Base-by-base conservation (phyloP, 2,329 filamentous ascomycete genomes). In the Ascochyta pisi region DNA sequence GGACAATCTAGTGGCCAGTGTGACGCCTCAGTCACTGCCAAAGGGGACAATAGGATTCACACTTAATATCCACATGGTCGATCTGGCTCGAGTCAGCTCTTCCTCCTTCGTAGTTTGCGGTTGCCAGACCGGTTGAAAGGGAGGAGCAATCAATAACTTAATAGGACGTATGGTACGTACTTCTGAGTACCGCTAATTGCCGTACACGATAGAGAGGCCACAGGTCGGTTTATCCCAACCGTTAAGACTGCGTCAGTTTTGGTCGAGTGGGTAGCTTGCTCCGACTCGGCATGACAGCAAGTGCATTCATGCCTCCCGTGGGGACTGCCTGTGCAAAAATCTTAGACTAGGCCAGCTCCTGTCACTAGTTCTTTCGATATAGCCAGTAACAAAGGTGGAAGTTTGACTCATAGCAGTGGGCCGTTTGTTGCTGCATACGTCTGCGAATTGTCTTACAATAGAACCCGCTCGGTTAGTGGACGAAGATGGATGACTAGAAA, bases 31-130 rank as follows among this genome's bases (percentile, higher is more conserved):
- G 1, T 22, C 85, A 0, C 82, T 84, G 2, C 86, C 86, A 3
- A 89, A 74, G 0, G 85, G 88, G 24, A 86, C 82, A 39, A 89
- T 81, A 19, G 89, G 79, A 67, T 89, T 89, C 6, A 87, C 83
- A 0, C 83, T 86, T 1, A 85, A 88, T 2, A 85, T 81, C 0
- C 82, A 84, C 1, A 88, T 85, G 10, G 85, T 85, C 88, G 85
- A 48, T 88, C 86, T 86, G 34, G 3, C 3, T 5, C 1, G 22
- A 12, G 10, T 27, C 6, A 46, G 1, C 0, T 22, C n/a, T 37
- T 53, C 16, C 13, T 33, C 12, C 31, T 29, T 12, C 7, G 42
- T 13, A 43, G 22, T 15, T 44, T 19, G 23, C 15, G 22, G 13
- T 62, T 74, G 86, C 85, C 82, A 31, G 81, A 76, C 62, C 88